Percentiles rank a stretch among this genome's conserved stretches.
Evolutionary conservation across 2,329 filamentous ascomycete genomes (phyloP).

Genomic region (Apiospora hydei): DNA sequence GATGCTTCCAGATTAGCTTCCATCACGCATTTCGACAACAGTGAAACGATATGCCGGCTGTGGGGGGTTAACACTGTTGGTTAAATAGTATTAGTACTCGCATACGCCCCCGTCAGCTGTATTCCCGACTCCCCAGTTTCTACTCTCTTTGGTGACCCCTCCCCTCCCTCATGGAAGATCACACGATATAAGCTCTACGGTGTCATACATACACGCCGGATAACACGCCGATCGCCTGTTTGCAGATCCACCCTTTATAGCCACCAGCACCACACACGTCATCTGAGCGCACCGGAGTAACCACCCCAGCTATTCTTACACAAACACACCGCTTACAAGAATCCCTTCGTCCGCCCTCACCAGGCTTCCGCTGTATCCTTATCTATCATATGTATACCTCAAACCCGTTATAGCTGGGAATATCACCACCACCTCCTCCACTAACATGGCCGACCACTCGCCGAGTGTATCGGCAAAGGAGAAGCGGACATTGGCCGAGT

Average conservation of each 20-base stretch:
- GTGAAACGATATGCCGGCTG: slow-evolving; percentile 1
- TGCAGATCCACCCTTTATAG: slow-evolving; percentile 13
- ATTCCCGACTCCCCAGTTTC: background rate
- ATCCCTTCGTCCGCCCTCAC: background rate
- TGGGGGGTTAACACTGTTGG: background rate
- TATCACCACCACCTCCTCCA: background rate
- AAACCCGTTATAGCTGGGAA: background rate
- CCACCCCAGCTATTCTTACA: background rate
- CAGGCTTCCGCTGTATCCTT: background rate
- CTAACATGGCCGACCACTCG: background rate
- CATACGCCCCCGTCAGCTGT: background rate
- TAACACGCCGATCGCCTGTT: background rate
- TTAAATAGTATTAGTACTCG: background rate
- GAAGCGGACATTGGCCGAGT: background rate
- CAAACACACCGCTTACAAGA: background rate
- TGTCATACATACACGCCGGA: slow-evolving; percentile 1
- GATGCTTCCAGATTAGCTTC: slow-evolving; percentile 11
- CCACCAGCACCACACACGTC: slow-evolving; percentile 11
- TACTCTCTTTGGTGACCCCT: background rate
- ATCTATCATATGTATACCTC: background rate
- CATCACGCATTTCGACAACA: background rate
- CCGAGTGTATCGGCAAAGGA: slow-evolving; percentile 1
- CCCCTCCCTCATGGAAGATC: background rate
- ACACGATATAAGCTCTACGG: background rate
- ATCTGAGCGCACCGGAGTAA: background rate